A percentile compares a stretch with the other conserved stretches of the same genome.
Evolutionary conservation across 2,329 filamentous ascomycete species (phyloP).

Genomic region (Fusarium phyllophilum): DNA sequence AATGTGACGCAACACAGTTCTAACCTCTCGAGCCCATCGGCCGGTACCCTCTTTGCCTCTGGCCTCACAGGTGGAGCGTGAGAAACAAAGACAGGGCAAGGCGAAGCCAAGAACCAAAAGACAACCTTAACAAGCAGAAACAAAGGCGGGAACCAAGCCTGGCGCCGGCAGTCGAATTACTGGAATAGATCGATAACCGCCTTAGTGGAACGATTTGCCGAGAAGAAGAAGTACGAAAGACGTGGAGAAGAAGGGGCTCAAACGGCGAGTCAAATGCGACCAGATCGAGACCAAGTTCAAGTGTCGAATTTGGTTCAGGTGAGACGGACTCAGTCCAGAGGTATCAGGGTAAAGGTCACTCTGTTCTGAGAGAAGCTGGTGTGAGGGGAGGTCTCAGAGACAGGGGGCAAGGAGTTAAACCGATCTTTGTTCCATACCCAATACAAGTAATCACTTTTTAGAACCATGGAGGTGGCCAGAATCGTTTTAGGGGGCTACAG

Average conservation of each 20-base stretch:
- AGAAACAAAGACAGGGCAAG: conserved; percentile 12
- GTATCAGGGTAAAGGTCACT: conserved; percentile 13
- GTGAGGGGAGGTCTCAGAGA: conserved; percentile 19
- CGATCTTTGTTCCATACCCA: conserved; percentile 28
- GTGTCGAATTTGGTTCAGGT: conserved; percentile 33
- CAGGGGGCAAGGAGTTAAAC: conserved; percentile 19
- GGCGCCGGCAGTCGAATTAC: conserved; percentile 33
- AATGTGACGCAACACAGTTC: conserved; percentile 6
- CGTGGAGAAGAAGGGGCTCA: conserved; percentile 32
- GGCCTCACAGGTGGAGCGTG: conserved; percentile 13
- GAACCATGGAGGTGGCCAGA: background rate
- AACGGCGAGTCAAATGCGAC: conserved; percentile 36
- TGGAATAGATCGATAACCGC: conserved; percentile 11
- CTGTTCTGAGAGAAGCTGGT: background rate
- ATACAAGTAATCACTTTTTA: background rate
- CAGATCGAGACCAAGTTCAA: conserved; percentile 34
- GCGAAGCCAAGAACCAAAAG: conserved; percentile 18
- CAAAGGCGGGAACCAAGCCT: conserved; percentile 32
- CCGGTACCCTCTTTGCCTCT: background rate
- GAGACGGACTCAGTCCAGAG: conserved; percentile 29
- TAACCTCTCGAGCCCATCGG: background rate
- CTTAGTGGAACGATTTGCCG: conserved; percentile 32
- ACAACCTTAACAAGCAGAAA: conserved; percentile 4
- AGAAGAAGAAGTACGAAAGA: conserved; percentile 13
- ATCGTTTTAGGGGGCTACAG: conserved; percentile 23